Base-by-base conservation (phyloP, 2,329 filamentous ascomycete species). In the Fonsecaea nubica region DNA sequence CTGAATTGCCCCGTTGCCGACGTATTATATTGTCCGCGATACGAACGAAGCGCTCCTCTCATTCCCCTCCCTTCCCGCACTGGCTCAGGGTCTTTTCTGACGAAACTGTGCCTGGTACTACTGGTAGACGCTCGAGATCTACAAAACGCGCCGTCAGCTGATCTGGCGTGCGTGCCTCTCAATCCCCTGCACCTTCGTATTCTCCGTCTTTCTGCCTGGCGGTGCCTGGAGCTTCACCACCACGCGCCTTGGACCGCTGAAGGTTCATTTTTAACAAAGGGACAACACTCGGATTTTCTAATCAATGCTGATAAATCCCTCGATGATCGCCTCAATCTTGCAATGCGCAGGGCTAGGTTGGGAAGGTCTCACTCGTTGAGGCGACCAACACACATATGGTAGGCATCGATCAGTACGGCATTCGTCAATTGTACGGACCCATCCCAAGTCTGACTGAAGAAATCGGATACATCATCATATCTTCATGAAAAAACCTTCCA, bases 131-230 rank as follows among this genome's bases (percentile, higher is more conserved):
- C 33, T 21, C 8, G 12, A 50, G 32, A 45, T 36, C 18, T 4
- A 0, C 42, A n/a, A 38, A 40, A 61, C 65, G 65, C 65, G 65
- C 36, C 36, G 15, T 67, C 65, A 67, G 50, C 38, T 63, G 65
- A 67, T 53, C 61, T 67, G 65, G 65, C 65, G 65, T 35, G 61
- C 65, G 65, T 35, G 32, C 18, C 9, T 25, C 33, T 36, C 21
- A n/a, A 42, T 15, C 33, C 55, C 21, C 55, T 25, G 33, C 30
- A 4, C 30, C 30, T 32, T 32, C 30, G 30, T 32, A 32, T 33
- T 35, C 13, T 18, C 32, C 42, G 45, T 57, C 30, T 59, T 35
- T 64, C 60, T 67, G 65, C 65, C 65, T 67, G 65, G 48, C 36
- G 48, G 52, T 59, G 62, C 55, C 62, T 64, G 56, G 40, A 32